phyloP scores from a whole-genome alignment of 352 stramenopile genomes.

The Elongisporangium anandrum region DNA sequence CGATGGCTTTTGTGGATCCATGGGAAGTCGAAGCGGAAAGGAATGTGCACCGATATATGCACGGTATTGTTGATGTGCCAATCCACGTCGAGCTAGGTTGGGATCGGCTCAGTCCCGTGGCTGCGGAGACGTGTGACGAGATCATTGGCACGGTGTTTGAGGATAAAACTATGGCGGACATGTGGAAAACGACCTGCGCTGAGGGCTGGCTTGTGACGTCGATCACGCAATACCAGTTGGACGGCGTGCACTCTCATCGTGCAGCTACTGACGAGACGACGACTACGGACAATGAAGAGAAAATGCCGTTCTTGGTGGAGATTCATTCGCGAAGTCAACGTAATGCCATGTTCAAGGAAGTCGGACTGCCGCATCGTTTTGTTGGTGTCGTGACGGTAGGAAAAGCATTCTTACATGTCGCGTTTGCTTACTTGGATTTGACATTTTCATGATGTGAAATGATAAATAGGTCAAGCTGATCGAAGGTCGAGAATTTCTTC shows the following conservation, averaged over 20 bases:
- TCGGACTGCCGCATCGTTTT: constrained; percentile 72
- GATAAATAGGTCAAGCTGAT: constrained; percentile 45
- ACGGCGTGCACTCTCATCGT: constrained; percentile 59
- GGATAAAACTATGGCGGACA: constrained; percentile 51
- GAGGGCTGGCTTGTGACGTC: constrained; percentile 80
- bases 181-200: constrained; percentile 69
- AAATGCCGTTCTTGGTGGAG: constrained; percentile 56
- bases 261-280: background rate
- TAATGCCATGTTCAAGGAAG: constrained; percentile 76
- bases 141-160: constrained; percentile 60
- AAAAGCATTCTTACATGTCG: background rate
- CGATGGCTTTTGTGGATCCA: constrained; percentile 81
- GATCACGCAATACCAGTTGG: constrained; percentile 74
- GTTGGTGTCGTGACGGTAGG: constrained; percentile 56
- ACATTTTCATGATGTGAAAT: constrained; percentile 2
- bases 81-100: constrained; percentile 71
- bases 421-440: background rate
- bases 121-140: constrained; percentile 52
- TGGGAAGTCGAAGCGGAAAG: constrained; percentile 75
- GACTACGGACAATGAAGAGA: constrained; percentile 29
- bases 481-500: constrained; percentile 65
- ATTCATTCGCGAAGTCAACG: constrained; percentile 69
- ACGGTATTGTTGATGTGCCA: constrained; percentile 25
- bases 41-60: constrained; percentile 64
- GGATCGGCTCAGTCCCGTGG: constrained; percentile 67